Base-by-base conservation (phyloP, 352 stramenopile genomes). In the Globisporangium uncinulatum region DNA sequence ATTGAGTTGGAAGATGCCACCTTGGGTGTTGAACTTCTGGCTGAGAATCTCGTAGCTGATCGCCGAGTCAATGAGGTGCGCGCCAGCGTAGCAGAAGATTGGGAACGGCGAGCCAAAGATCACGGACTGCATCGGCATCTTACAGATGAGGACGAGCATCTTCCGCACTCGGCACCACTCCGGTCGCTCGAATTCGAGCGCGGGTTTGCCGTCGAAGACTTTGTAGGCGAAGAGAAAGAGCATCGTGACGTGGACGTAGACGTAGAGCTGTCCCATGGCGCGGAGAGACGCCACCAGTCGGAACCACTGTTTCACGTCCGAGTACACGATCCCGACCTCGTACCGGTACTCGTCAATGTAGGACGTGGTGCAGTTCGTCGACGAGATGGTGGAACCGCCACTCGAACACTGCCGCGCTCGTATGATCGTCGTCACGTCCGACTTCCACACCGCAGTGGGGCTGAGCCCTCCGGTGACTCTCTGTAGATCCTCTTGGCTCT, bases 311-410 rank as follows among this genome's bases (percentile, higher is more conserved):
- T 32, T 20, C 3, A 29, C 46, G 2, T 53, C 45, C 45, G 2
- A 65, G 39, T 24, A 65, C 54, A 53, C 73, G 57, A 57, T 45
- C 6, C 46, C 54, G n/a, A 52, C 36, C 39, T 62, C 51, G 36
- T 68, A 68, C 14, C 62, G 62, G 31, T 61, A 55, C 34, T 69
- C 62, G 51, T 66, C 57, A 19, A 69, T 43, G 34, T 41, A 48
- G 41, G 70, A 1, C 41, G 41, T 47, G 21, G 56, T 17, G 53
- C 45, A 41, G 46, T 32, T 31, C 29, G 9, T 15, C 4, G 17
- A 15, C 20, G 4, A 24, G 21, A 6, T 10, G n/a, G 20, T 15
- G 7, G 36, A n/a, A n/a, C 41, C 24, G 14, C 19, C 36, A 67
- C 13, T 17, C 24, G 47, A 5, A 58, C 42, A 46, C 42, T 59